These are phyloP conservation scores for Hypoxylon fragiforme DNA, from an alignment of 495 filamentous ascomycete genomes.

Conservation along the genomic window DNA sequence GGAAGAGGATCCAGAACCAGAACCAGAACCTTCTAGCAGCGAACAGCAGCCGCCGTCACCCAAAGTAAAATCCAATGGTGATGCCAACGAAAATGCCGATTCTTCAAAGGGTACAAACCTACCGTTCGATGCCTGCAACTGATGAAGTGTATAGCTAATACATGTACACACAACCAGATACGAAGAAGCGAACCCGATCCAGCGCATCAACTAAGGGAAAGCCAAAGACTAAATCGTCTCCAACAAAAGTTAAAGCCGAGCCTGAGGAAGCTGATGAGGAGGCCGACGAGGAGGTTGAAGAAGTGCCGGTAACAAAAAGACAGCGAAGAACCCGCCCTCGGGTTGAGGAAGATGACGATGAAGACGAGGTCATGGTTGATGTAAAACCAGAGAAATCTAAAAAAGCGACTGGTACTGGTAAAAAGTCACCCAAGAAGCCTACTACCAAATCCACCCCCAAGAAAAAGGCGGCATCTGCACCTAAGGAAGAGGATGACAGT, in stretches of 20 bases:
- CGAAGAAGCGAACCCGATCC: constrained; percentile 49
- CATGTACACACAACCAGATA: constrained; percentile 33
- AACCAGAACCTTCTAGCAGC: constrained; percentile 28
- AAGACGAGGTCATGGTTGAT: constrained; percentile 48
- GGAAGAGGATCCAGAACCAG: too few species aligned
- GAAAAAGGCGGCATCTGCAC: constrained; percentile 32
- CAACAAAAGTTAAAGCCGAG: constrained; percentile 34
- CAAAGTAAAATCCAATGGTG: constrained; percentile 30
- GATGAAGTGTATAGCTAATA: background rate
- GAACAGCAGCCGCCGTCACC: constrained; percentile 19
- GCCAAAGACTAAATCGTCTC: constrained; percentile 22
- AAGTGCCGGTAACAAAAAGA: constrained; percentile 59
- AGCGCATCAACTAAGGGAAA: constrained; percentile 19
- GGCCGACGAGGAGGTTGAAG: constrained; percentile 49
- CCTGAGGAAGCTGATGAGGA: constrained; percentile 40
- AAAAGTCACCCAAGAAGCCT: constrained; percentile 34
- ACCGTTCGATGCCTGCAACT: background rate
- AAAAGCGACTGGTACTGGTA: constrained; percentile 17
- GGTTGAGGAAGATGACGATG: constrained; percentile 47
- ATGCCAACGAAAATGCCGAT: constrained; percentile 36
- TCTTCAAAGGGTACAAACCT: constrained; percentile 38
- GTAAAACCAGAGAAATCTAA: constrained; percentile 31
- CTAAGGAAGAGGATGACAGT: constrained; percentile 29
- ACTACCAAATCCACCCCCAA: constrained; percentile 27
- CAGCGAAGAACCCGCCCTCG: constrained; percentile 45